Percentiles rank a stretch among this genome's conserved stretches.
phyloP scores from a whole-genome alignment of 179 eudicot species.

The Silene noctiflora region DNA sequence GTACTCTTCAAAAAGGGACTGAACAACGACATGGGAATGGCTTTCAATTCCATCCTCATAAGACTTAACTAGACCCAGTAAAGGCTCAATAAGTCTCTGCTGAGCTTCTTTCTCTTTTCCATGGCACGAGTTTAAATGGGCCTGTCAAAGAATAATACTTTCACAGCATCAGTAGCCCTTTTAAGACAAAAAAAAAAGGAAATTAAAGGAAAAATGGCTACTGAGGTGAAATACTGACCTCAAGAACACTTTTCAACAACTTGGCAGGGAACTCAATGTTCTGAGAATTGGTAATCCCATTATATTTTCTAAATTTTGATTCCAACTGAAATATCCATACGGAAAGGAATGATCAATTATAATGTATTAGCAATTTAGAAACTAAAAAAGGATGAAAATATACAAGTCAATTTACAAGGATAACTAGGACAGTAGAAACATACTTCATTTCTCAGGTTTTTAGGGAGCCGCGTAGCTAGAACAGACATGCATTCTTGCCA shows the following conservation, averaged over 20 bases:
- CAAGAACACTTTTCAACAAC: constrained; percentile 65
- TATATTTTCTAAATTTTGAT: constrained; percentile 60
- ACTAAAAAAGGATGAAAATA: background rate
- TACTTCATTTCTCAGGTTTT: constrained; percentile 81
- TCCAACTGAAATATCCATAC: constrained; percentile 59
- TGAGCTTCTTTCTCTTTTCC: constrained; percentile 87
- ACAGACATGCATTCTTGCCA: constrained; percentile 99
- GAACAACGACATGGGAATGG: constrained; percentile 89
- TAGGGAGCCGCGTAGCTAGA: constrained; percentile 85
- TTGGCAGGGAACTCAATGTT: constrained; percentile 92
- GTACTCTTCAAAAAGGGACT: constrained; percentile 85
- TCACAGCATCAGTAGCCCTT: background rate
- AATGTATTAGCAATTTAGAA: background rate
- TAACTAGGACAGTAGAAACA: constrained; percentile 19
- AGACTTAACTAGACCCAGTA: constrained; percentile 86
- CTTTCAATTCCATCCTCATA: constrained; percentile 97
- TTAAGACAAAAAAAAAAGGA: background rate
- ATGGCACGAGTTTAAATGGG: constrained; percentile 65
- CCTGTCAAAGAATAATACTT: constrained; percentile 37
- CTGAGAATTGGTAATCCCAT: constrained; percentile 52
- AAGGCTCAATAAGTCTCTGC: constrained; percentile 89
- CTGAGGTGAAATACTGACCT: constrained; percentile 45
- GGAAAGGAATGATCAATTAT: background rate
- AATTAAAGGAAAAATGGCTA: constrained; percentile 3
- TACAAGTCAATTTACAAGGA: background rate